Percentiles rank a stretch among this genome's conserved stretches.
Evolutionary conservation across 768 basidiomycete species (phyloP).

Genomic region (Tubosaeta brunneosetosa): DNA sequence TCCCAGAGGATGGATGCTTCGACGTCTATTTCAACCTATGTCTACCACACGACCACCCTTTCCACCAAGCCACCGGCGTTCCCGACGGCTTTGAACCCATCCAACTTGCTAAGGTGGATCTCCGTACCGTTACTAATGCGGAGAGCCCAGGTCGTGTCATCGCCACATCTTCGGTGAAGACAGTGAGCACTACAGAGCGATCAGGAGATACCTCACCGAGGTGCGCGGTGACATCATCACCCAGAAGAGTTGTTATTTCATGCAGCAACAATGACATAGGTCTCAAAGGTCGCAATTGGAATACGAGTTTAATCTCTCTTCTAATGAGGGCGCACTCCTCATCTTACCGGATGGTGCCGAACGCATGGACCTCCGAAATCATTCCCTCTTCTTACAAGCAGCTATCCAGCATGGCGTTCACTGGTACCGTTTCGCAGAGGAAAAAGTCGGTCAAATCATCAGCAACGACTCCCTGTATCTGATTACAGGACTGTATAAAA

Average conservation of each 20-base stretch:
- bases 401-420: slow-evolving; percentile 22
- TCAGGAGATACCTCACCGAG: background rate
- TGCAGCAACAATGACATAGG: too few species aligned
- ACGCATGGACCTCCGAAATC: slow-evolving; percentile 19
- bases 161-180: slow-evolving; percentile 3
- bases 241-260: too few species aligned
- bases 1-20: slow-evolving; percentile 27
- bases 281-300: too few species aligned
- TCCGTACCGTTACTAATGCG: background rate
- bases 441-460: slow-evolving; percentile 12
- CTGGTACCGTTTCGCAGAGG: too few species aligned
- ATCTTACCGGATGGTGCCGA: slow-evolving; percentile 28
- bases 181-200: background rate
- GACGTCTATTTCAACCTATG: slow-evolving; percentile 26
- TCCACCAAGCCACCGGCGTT: slow-evolving; percentile 11
- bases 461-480: slow-evolving; percentile 26
- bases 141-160: slow-evolving; percentile 7
- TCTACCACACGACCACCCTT: slow-evolving; percentile 28
- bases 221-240: background rate
- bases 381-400: slow-evolving; percentile 11
- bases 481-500: slow-evolving; percentile 14
- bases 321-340: slow-evolving; percentile 28
- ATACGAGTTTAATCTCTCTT: too few species aligned
- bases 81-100: slow-evolving; percentile 27
- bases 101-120: slow-evolving; percentile 1